Evolutionary conservation across 1,284 basidiomycete genomes (phyloP).

Genomic region (Porodaedalea pini): DNA sequence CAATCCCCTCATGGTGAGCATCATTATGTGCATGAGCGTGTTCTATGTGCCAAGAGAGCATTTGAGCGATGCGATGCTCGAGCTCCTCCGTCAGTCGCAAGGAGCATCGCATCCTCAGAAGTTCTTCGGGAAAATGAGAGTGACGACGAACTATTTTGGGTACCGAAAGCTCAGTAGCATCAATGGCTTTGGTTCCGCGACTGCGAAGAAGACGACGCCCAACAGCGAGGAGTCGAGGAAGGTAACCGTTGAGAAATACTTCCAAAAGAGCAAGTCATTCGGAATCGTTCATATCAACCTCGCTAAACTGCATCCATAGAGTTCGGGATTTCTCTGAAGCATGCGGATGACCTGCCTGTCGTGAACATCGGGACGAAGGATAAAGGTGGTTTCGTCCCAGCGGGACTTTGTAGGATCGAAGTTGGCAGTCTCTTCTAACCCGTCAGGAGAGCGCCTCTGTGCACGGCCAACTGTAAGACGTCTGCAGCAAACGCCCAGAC

Average conservation of each 20-base stretch:
- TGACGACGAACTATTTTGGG: slow-evolving; percentile 54
- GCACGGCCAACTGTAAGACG: no score
- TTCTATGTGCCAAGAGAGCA: slow-evolving; percentile 59
- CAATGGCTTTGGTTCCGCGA: slow-evolving; percentile 40
- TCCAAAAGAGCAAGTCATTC: slow-evolving; percentile 54
- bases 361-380: no score
- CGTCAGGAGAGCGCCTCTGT: no score
- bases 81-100: slow-evolving; percentile 40
- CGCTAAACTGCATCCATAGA: no score
- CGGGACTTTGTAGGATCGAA: no score
- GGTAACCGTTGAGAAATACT: slow-evolving; percentile 61
- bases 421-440: no score
- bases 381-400: no score
- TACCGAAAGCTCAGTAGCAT: slow-evolving; percentile 51
- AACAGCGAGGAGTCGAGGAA: slow-evolving; percentile 48
- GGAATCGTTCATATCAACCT: no score
- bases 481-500: no score
- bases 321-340: no score
- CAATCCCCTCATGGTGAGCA: slow-evolving; percentile 68
- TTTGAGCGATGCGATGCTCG: slow-evolving; percentile 51
- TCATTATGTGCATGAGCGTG: slow-evolving; percentile 71
- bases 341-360: no score
- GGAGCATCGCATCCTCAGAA: slow-evolving; percentile 41
- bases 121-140: slow-evolving; percentile 52
- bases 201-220: slow-evolving; percentile 49